Evolutionary conservation across 176 grass and related monocot genomes (phyloP).

Genomic region (Eleusine coracana): DNA sequence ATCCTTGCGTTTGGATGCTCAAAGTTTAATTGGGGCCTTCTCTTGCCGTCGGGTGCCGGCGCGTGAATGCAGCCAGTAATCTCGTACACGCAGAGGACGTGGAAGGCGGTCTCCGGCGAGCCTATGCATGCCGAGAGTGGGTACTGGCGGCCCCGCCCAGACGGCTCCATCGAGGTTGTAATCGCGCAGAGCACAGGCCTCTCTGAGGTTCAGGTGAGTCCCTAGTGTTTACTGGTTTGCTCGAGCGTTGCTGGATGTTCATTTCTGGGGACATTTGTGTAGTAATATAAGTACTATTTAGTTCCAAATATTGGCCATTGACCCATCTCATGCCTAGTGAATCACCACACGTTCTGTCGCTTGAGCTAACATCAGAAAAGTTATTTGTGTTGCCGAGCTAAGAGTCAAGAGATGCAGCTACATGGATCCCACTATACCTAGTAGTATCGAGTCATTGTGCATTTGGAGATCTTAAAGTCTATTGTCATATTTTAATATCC

Average conservation of each 20-base stretch:
- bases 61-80: slow-evolving; percentile 70
- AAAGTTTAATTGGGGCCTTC: neutral
- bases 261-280: neutral
- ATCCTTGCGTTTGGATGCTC: neutral
- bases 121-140: slow-evolving; percentile 94
- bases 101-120: slow-evolving; percentile 74
- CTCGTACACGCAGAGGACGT: slow-evolving; percentile 85
- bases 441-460: neutral
- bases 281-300: neutral
- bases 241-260: neutral
- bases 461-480: neutral
- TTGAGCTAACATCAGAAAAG: neutral
- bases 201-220: slow-evolving; percentile 71
- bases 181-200: slow-evolving; percentile 89
- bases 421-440: neutral
- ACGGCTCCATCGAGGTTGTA: slow-evolving; percentile 78
- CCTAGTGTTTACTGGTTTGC: neutral
- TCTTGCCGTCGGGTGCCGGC: neutral
- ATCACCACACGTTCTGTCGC: neutral
- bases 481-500: neutral
- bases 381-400: neutral
- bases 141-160: slow-evolving; percentile 77
- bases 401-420: neutral
- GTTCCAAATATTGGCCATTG: neutral
- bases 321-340: neutral